Conservation (phyloP, 805 yeast genomes). For the Ogataea paraovalis region DNA sequence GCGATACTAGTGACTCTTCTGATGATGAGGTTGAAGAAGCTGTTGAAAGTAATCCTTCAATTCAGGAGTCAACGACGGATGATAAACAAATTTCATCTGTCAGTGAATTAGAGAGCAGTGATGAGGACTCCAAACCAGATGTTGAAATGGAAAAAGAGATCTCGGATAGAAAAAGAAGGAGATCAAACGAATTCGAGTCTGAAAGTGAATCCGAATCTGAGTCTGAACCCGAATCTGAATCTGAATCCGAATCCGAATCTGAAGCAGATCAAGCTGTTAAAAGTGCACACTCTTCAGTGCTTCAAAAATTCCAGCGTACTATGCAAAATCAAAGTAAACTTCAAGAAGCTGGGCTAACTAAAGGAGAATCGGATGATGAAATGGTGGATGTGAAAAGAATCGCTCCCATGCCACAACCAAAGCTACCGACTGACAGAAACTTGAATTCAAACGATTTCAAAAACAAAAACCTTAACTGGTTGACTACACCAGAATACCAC, state of each 20-base stretch:
- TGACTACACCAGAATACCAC: slow-evolving; percentile 58
- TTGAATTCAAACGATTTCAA: slow-evolving; percentile 31
- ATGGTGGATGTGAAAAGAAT: slow-evolving; percentile 39
- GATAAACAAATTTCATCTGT: too few species aligned
- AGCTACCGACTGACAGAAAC: slow-evolving; percentile 49
- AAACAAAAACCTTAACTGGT: slow-evolving; percentile 56
- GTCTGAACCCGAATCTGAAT: slow-evolving; percentile 2
- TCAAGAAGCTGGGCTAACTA: slow-evolving; percentile 13
- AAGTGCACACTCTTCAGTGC: slow-evolving; percentile 44
- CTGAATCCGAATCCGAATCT: slow-evolving; percentile 4
- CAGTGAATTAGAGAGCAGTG: slow-evolving; percentile 36
- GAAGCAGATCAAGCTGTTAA: slow-evolving; percentile 5
- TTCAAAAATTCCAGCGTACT: slow-evolving; percentile 49
- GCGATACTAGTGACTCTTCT: neutral
- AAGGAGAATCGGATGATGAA: slow-evolving; percentile 19
- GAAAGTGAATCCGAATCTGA: neutral
- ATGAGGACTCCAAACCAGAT: slow-evolving; percentile 15
- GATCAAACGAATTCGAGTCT: neutral
- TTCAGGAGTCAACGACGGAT: slow-evolving; percentile 23
- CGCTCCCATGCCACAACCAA: slow-evolving; percentile 85
- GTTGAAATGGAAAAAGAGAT: neutral
- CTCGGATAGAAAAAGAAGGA: neutral
- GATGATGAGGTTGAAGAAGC: slow-evolving; percentile 6
- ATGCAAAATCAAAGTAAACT: slow-evolving; percentile 23
- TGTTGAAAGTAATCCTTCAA: too few species aligned